Evolutionary conservation across 2,329 filamentous ascomycete species (phyloP).

Genomic region (Aspergillus transmontanensis): DNA sequence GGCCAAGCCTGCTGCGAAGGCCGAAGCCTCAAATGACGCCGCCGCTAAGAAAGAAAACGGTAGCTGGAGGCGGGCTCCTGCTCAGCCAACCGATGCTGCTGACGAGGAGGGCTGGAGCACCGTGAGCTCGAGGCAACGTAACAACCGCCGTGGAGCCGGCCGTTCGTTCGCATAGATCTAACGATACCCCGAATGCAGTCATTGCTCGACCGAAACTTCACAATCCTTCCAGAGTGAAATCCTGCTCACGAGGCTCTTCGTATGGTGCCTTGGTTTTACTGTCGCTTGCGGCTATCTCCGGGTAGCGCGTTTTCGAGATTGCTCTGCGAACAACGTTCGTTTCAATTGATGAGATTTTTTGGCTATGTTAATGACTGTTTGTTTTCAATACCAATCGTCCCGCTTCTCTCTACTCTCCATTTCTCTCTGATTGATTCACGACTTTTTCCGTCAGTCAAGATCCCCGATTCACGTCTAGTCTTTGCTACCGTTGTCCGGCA

Average conservation of each 20-base stretch:
- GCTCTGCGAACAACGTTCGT: slow-evolving; percentile 5
- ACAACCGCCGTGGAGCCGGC: slow-evolving; percentile 46
- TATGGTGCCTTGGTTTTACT: not conserved
- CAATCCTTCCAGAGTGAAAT: slow-evolving; percentile 11
- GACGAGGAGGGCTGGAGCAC: slow-evolving; percentile 55
- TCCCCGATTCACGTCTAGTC: slow-evolving; percentile 35
- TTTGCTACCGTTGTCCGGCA: slow-evolving; percentile 37
- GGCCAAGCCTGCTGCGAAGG: slow-evolving; percentile 46
- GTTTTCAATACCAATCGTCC: slow-evolving; percentile 19
- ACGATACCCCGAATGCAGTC: slow-evolving; percentile 35
- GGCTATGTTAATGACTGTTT: slow-evolving; percentile 29
- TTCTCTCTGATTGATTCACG: slow-evolving; percentile 33
- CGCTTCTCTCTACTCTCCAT: slow-evolving; percentile 21
- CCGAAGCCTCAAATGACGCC: slow-evolving; percentile 58
- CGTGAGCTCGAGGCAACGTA: slow-evolving; percentile 47
- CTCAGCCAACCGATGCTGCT: slow-evolving; percentile 33
- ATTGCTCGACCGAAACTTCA: slow-evolving; percentile 20
- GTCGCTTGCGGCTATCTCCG: not conserved
- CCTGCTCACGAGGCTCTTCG: not conserved
- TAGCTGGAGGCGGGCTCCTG: slow-evolving; percentile 42
- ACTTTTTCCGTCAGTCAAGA: slow-evolving; percentile 33
- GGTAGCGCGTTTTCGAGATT: not conserved
- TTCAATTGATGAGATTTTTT: slow-evolving; percentile 21
- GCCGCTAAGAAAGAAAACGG: slow-evolving; percentile 46
- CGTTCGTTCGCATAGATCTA: slow-evolving; percentile 44